Conservation (phyloP, 2,329 filamentous ascomycete genomes). For the Microcyclospora pomicola region DNA sequence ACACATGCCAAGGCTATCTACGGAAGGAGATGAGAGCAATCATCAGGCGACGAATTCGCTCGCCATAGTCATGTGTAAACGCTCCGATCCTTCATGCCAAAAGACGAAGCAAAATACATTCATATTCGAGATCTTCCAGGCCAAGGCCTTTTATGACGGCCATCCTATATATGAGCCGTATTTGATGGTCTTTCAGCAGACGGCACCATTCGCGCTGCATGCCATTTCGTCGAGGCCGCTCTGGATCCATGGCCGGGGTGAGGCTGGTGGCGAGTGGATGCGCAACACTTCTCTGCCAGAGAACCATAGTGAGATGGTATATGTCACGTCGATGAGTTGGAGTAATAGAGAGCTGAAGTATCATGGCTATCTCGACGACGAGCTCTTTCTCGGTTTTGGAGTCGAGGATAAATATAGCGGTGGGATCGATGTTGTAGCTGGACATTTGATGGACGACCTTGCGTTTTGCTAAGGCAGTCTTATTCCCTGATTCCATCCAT, state of each 20-base stretch:
- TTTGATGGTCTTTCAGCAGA: constrained; percentile 37
- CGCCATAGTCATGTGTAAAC: constrained; percentile 39
- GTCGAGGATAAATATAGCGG: too few species aligned
- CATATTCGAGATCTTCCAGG: constrained; percentile 41
- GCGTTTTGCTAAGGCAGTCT: too few species aligned
- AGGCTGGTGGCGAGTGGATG: too few species aligned
- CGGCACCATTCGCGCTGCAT: constrained; percentile 37
- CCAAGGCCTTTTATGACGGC: constrained; percentile 37
- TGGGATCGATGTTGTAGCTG: too few species aligned
- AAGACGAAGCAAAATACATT: constrained; percentile 38
- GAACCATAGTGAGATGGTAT: too few species aligned
- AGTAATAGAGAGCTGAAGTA: too few species aligned
- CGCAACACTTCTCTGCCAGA: too few species aligned
- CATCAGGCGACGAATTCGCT: constrained; percentile 50
- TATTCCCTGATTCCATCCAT: too few species aligned
- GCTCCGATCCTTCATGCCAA: constrained; percentile 33
- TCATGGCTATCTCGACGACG: too few species aligned
- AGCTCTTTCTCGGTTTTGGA: too few species aligned
- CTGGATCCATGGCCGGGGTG: constrained; percentile 40
- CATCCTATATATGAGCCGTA: constrained; percentile 45
- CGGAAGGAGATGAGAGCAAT: constrained; percentile 25
- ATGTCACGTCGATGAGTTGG: too few species aligned
- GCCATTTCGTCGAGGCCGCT: constrained; percentile 38
- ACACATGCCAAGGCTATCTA: constrained; percentile 27
- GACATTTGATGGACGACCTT: too few species aligned